Evolutionary conservation across 2,329 filamentous ascomycete genomes (phyloP).

Genomic region (Fusarium nurragi): DNA sequence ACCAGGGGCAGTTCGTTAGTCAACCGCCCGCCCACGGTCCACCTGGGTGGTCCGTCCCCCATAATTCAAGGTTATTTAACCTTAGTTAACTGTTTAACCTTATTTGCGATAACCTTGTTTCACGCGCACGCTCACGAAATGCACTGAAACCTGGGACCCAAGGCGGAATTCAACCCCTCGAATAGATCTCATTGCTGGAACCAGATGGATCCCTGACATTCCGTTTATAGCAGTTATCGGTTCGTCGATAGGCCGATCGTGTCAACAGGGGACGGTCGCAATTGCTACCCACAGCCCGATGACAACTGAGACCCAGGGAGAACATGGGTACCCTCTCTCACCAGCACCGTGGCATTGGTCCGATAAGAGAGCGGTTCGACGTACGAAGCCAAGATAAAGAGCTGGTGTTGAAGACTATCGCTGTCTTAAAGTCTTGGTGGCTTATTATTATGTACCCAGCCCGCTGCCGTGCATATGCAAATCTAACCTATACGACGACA

Average conservation of each 20-base stretch:
- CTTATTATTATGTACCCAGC: background rate
- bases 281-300: background rate
- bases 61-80: constrained; percentile 12
- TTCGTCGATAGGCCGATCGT: background rate
- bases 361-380: background rate
- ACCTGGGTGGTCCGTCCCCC: background rate
- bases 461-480: constrained; percentile 1
- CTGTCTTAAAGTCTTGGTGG: background rate
- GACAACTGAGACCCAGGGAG: background rate
- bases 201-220: too few species aligned
- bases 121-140: background rate
- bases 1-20: too few species aligned
- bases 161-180: too few species aligned
- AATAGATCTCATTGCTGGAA: constrained; percentile 3
- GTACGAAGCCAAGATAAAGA: constrained; percentile 22
- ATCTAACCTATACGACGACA: constrained; percentile 1
- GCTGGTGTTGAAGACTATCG: background rate
- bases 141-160: constrained; percentile 17
- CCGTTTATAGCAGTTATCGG: constrained; percentile 7
- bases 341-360: background rate
- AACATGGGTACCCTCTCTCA: background rate
- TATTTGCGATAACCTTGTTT: constrained; percentile 30
- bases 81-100: constrained; percentile 12
- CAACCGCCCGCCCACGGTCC: background rate
- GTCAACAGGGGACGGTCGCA: constrained; percentile 10